A percentile compares a stretch with the other conserved stretches of the same genome.
phyloP scores from a whole-genome alignment of 2,329 filamentous ascomycete genomes.

The Aspergillus sp. region DNA sequence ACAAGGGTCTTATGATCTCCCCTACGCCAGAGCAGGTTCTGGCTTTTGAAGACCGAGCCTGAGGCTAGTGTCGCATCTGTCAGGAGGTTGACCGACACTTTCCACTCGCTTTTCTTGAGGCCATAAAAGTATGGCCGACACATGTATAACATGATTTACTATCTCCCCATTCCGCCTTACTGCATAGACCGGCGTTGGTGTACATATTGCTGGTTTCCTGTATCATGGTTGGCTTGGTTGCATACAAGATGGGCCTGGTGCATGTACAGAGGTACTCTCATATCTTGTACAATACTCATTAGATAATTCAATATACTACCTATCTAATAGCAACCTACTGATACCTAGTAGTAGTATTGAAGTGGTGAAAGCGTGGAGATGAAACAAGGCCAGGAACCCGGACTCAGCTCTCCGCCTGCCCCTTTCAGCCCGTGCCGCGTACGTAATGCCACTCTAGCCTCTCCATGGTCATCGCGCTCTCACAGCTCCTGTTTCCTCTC shows the following conservation, averaged over 20 bases:
- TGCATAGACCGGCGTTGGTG: conserved; percentile 18
- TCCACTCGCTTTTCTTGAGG: not conserved
- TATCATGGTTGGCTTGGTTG: not conserved
- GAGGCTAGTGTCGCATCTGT: not conserved
- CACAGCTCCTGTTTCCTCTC: not conserved
- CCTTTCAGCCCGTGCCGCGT: conserved; percentile 21
- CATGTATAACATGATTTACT: not conserved
- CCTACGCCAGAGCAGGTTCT: conserved; percentile 24
- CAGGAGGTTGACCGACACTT: not conserved
- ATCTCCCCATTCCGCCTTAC: not conserved
- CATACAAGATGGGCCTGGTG: not conserved
- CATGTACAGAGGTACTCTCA: not conserved
- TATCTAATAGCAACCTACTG: not conserved
- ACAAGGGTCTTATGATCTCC: conserved; percentile 12
- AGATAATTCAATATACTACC: not conserved
- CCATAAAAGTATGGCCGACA: not conserved
- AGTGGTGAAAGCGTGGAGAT: not conserved
- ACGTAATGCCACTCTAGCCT: conserved; percentile 43
- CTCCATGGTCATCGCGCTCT: conserved; percentile 18
- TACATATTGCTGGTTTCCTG: conserved; percentile 3
- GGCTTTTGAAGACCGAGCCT: conserved; percentile 8
- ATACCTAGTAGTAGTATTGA: too few species aligned
- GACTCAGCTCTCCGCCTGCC: conserved; percentile 16
- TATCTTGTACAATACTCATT: not conserved
- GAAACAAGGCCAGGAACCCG: not conserved